Percentiles rank a stretch among this genome's conserved stretches.
phyloP scores from a whole-genome alignment of 2,329 filamentous ascomycete genomes.

The Lasiodiplodia sp. region DNA sequence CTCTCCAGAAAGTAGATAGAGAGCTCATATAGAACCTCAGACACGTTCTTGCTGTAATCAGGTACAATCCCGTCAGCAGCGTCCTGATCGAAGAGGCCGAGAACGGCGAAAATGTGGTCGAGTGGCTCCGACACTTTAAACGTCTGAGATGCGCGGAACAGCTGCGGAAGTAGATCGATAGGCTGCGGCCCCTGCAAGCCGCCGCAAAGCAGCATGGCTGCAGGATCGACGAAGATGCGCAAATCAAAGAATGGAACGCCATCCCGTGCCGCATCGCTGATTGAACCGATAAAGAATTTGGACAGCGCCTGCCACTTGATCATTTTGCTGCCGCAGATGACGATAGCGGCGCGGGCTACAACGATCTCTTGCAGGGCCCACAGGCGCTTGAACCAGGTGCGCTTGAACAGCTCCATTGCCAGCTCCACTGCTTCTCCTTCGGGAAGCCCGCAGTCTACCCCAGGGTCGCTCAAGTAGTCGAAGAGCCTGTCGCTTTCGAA shows the following conservation, averaged over 20 bases:
- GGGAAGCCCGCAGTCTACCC: not conserved
- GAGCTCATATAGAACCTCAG: not conserved
- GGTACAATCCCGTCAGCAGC: too few species aligned
- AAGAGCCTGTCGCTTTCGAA: not conserved
- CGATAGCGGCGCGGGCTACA: not conserved
- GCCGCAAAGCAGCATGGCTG: not conserved
- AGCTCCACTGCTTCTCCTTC: not conserved
- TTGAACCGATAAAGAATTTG: not conserved
- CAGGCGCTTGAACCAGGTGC: not conserved
- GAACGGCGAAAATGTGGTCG: too few species aligned
- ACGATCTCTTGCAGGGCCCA: not conserved
- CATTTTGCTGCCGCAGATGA: not conserved
- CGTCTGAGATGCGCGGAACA: too few species aligned
- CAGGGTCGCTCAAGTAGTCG: not conserved
- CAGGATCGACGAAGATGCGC: not conserved
- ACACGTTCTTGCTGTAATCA: not conserved
- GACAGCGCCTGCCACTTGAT: not conserved
- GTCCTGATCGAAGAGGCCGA: too few species aligned
- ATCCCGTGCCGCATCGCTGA: not conserved
- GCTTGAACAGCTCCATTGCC: not conserved
- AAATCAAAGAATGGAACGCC: not conserved
- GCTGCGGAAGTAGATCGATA: too few species aligned
- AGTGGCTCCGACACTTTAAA: too few species aligned
- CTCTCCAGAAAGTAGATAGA: not conserved
- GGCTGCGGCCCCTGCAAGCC: not conserved